Evolutionary conservation across 108 stramenopile genomes (phyloP).

Genomic region (Fragilariopsis cylindrus): DNA sequence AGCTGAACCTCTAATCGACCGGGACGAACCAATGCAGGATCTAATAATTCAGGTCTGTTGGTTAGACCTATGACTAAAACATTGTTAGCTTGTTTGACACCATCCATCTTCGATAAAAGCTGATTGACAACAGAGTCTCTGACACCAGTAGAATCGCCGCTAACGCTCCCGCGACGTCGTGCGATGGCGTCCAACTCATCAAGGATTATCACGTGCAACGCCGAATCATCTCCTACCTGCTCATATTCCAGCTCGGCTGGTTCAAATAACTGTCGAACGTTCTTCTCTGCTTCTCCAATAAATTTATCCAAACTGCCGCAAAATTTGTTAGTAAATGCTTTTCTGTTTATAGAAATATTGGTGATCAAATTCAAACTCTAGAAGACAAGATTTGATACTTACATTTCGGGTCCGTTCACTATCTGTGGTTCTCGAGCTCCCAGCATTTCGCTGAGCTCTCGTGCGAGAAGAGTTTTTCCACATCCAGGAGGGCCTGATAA

Average conservation of each 20-base stretch:
- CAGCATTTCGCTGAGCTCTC: constrained; percentile 88
- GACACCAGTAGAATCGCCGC: constrained; percentile 63
- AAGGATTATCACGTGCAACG: constrained; percentile 84
- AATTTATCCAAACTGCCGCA: constrained; percentile 58
- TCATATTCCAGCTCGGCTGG: constrained; percentile 71
- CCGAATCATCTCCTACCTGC: constrained; percentile 64
- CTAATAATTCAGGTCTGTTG: constrained; percentile 85
- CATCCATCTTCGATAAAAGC: constrained; percentile 93
- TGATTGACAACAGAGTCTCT: constrained; percentile 90
- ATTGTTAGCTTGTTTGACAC: constrained; percentile 70
- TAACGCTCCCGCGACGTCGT: constrained; percentile 70
- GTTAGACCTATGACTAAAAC: constrained; percentile 86
- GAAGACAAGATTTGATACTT: too few species aligned
- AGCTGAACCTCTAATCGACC: constrained; percentile 91
- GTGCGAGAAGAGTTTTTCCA: constrained; percentile 89
- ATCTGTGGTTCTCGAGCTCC: constrained; percentile 94
- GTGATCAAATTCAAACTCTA: constrained; percentile 7
- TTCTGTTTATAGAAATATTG: constrained; percentile 41
- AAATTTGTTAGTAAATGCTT: too few species aligned
- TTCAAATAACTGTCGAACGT: constrained; percentile 65
- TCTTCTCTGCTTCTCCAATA: constrained; percentile 77
- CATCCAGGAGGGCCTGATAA: constrained; percentile 82
- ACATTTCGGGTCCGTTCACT: constrained; percentile 70
- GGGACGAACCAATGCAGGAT: constrained; percentile 79
- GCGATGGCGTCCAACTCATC: constrained; percentile 93